Evolutionary conservation across 1,139 yeast species (phyloP), one percentile per base, ranked within the genome.

Genomic region (Debaryomyces singareniensis): DNA sequence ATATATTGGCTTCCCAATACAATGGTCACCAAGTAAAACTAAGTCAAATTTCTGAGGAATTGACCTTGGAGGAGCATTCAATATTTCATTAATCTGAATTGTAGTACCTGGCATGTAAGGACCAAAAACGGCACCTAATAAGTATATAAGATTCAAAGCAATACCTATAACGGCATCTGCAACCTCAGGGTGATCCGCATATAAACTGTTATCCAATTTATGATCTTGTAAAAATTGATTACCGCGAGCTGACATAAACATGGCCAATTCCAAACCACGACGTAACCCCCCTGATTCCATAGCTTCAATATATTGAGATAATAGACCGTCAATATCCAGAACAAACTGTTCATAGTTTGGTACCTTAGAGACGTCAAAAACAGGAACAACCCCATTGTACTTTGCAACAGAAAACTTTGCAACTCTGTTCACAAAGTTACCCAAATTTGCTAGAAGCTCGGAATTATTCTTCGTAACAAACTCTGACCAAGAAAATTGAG

Each of bases 401-500:
- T 89, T 91, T 35, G 96, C 93, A 53, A 72, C 78, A 33, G 81
- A 86, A 54, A 87, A 91, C 58, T 91, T 91, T 42, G 87, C 78
- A 49, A 89, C 68, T 61, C 99, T 81, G 68, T 91, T 91, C 37
- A 87, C 97, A 51, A 86, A 86, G 67, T 91, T 91, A 59, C 98
- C 99, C 53, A 93, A 70, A 61, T 93, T 93, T 32, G 97, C 96
- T 57, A 91, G 71, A 51, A 91, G 68, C 62, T 93, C 98, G 42
- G 82, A 75, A 65, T 91, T 91, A 58, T 91, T 91, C 60, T 87
- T 84, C 32, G 94, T 72, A 40, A 87, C 96, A 58, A 91, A 89
- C 53, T 91, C 97, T 35, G 73, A 74, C 99, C 99, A 91, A 2
- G 97, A 87, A 59, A 91, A 91, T 53, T 89, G 96, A 20, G 98